Evolutionary conservation across 1,284 basidiomycete genomes (phyloP), one percentile per base, ranked within the genome.

Genomic region (Fereydounia khargensis): DNA sequence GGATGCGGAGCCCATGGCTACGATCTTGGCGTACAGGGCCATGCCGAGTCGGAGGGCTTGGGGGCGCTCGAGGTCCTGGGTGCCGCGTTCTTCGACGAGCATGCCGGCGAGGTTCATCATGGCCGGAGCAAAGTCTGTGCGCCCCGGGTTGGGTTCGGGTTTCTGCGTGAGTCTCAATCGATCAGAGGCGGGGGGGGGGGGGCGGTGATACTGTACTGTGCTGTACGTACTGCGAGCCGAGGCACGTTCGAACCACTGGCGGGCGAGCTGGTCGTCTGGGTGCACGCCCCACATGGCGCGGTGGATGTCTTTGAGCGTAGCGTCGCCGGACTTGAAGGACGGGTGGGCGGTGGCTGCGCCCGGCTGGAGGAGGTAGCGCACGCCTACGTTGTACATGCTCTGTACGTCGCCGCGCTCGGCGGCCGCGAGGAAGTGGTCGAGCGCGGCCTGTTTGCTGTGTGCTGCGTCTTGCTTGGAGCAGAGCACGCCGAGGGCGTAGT

Each of bases 361-460:
- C 2, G 32, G 16, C 5, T 28, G 35, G 22, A 59, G 16, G 19
- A 70, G 62, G 42, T 66, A 66, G 39, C 61, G 52, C 11, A 58
- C 39, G 23, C 68, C 68, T 5, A 70, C 57, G 21, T 70, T 67
- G 36, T 68, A 66, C 43, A 61, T 56, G 47, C 59, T 61, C 20
- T 67, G 58, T n/a, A 56, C 58, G 35, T 70, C 65, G 5, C 68
- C 68, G 22, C 55, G 48, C 21, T 65, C 59, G 1, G 68, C 65
- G 1, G 68, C 68, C 3, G 48, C 51, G 23, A 65, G 45, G 48
- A 70, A 68, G 14, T 64, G 55, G 22, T 45, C 32, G 17, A 56
- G 55, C 1, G 61, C 48, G 18, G 43, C 25, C 11, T 44, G 25
- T 41, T 58, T 47, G 42, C 50, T 24, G 9, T 45, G 35, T 4